Percentiles rank a stretch among this genome's conserved stretches.
Evolutionary conservation across 805 yeast species (phyloP).

Genomic region (Nakazawaea pomicola): DNA sequence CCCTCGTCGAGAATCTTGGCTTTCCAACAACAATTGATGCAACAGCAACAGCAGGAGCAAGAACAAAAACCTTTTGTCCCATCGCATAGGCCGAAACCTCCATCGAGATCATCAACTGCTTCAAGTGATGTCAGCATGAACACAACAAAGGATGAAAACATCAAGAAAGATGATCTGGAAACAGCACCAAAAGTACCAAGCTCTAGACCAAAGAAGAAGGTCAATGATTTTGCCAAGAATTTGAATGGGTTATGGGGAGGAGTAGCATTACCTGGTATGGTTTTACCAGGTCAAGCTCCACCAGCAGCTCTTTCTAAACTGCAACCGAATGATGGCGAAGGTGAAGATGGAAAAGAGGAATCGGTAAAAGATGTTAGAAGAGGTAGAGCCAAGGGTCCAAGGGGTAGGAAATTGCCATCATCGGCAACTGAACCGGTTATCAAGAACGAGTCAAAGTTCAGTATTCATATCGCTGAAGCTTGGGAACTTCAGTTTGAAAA

Average conservation of each 20-base stretch:
- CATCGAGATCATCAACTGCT: constrained; percentile 4
- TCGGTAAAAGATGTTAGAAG: constrained; percentile 26
- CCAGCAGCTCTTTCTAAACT: constrained; percentile 25
- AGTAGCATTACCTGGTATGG: constrained; percentile 50
- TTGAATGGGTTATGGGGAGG: constrained; percentile 56
- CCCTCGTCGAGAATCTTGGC: constrained; percentile 78
- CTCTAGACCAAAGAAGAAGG: constrained; percentile 10
- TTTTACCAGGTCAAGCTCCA: constrained; percentile 48
- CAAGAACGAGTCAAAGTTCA: constrained; percentile 29
- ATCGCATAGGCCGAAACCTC: constrained; percentile 17
- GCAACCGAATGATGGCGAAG: constrained; percentile 16
- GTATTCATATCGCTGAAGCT: constrained; percentile 26
- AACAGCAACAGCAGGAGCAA: constrained; percentile 37
- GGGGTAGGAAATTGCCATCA: constrained; percentile 65
- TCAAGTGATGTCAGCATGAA: too few relatives aligned
- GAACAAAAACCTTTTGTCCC: constrained; percentile 21
- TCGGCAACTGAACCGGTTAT: constrained; percentile 40
- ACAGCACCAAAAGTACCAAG: constrained; percentile 9
- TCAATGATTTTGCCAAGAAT: constrained; percentile 44
- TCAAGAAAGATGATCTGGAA: constrained; percentile 1
- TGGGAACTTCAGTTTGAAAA: constrained; percentile 29
- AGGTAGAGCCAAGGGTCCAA: constrained; percentile 67
- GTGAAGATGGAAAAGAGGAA: constrained; percentile 14
- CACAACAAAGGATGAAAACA: constrained; percentile 6
- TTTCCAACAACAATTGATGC: constrained; percentile 68